phyloP scores from a whole-genome alignment of 1,284 basidiomycete species.

The Malassezia japonica region DNA sequence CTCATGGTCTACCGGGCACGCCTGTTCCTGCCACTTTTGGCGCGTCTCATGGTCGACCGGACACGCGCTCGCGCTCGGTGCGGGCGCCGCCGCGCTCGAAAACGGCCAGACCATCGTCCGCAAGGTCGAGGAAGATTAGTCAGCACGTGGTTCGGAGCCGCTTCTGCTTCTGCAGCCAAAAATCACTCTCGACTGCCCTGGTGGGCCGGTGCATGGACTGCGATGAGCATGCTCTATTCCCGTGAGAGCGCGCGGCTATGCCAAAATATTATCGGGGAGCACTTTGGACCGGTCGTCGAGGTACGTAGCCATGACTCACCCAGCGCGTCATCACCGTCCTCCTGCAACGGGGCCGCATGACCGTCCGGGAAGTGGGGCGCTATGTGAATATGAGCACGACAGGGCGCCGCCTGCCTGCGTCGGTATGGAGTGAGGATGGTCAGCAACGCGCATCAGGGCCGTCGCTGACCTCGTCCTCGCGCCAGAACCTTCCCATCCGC shows the following conservation, averaged over 20 bases:
- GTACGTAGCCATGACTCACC: slow-evolving; percentile 51
- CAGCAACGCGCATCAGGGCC: too few species aligned
- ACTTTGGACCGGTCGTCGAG: slow-evolving; percentile 68
- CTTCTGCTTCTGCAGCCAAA: not conserved
- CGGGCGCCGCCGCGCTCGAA: not conserved
- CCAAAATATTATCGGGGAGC: slow-evolving; percentile 62
- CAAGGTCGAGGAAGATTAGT: not conserved
- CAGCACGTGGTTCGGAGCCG: not conserved
- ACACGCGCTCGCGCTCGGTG: slow-evolving; percentile 50
- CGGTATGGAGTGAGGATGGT: slow-evolving; percentile 10
- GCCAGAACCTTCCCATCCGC: slow-evolving; percentile 50
- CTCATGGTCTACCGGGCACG: slow-evolving; percentile 62
- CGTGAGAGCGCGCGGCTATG: slow-evolving; percentile 54
- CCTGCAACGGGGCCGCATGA: slow-evolving; percentile 73
- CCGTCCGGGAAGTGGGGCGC: slow-evolving; percentile 53
- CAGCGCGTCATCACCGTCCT: slow-evolving; percentile 64
- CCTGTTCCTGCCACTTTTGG: slow-evolving; percentile 48
- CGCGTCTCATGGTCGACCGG: slow-evolving; percentile 58
- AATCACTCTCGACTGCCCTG: not conserved
- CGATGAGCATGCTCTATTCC: slow-evolving; percentile 23
- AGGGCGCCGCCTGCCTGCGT: not conserved
- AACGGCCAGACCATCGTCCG: slow-evolving; percentile 15
- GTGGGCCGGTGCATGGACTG: not conserved
- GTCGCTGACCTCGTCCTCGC: not conserved
- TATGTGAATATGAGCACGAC: slow-evolving; percentile 25